Evolutionary conservation across 805 yeast genomes (phyloP), one percentile per base, ranked within the genome.

Genomic region (Ogataea sp.): DNA sequence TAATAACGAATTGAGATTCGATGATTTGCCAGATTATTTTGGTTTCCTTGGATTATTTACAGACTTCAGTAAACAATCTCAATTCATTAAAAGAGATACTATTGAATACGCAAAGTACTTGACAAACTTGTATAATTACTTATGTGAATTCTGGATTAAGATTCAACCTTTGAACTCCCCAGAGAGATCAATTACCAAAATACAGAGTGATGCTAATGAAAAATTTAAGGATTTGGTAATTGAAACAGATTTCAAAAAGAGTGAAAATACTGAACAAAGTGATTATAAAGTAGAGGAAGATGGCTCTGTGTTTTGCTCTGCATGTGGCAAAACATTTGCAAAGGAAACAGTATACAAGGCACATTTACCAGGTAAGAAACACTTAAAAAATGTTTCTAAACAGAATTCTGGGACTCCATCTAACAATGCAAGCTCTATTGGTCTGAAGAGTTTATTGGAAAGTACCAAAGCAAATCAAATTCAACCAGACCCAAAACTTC

Each of bases 331-430:
- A 51, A 41, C 50, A 16, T 88, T 85, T 53, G 62, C 83, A 13
- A 80, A 81, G 38, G 62, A 62, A 21, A 61, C 87, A 0, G 93
- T 84, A 0, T 88, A 67, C 53, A 59, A 70, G 4, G 78, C 73
- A 3, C 97, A 90, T 65, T 57, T 86, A 20, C 43, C 50, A 1
- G 95, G 96, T 1, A 84, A 83, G 53, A 80, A 80, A 48, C 97
- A 90, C 54, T 61, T 68, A 41, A 80, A 77, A 47, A 75, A 75
- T 29, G n/a, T n/a, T n/a, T n/a, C n/a, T n/a, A n/a, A n/a, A n/a
- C n/a, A n/a, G n/a, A n/a, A n/a, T n/a, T n/a, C n/a, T n/a, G n/a
- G n/a, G n/a, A n/a, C n/a, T n/a, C n/a, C n/a, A n/a, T n/a, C n/a
- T n/a, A n/a, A n/a, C n/a, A n/a, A n/a, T n/a, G n/a, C n/a, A n/a